Base-by-base conservation (phyloP, 176 grass and related monocot genomes). In the Hordeum vulgare region DNA sequence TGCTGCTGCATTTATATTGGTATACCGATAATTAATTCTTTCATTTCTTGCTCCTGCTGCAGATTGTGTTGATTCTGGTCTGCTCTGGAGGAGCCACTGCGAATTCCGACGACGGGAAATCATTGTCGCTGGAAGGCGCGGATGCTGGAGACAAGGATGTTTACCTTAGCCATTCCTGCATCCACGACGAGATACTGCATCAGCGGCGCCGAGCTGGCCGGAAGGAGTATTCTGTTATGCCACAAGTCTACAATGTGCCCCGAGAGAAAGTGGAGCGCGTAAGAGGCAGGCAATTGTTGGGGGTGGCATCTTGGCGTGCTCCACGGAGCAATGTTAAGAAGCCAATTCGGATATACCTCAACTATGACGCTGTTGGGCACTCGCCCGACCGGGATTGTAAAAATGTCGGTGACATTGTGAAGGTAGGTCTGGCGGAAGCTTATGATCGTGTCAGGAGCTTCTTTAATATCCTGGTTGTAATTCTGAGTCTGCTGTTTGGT, bases 321-420 rank as follows among this genome's bases (percentile, higher is more conserved):
- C 31, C 83, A 2, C 69, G 87, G 41, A 87, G 63, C 21, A 91
- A 90, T 84, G 83, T 68, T 54, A 94, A 85, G 71, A 80, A 94
- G 51, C 93, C 96, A 7, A 99, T 99, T 60, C 86, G 96, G 35
- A 99, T 99, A 89, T 99, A 96, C 76, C 88, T 99, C 77, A 99
- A 99, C 81, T 99, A 99, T 76, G 96, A 99, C 18, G 96, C 96
- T 23, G 96, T 99, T n/a, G 96, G 96, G 24, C 93, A 94, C 70
- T 99, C 93, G 5, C 80, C 87, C 9, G 96, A 99, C 75, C 79
- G 96, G 75, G 96, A 99, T 72, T 99, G 93, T 83, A 92, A 86
- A 83, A 90, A 47, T 67, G 84, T 99, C 62, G 96, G 96, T 51
- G 87, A 96, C 40, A 87, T 96, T 6, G 93, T 99, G 12, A 99